Evolutionary conservation across 139 green algal species (phyloP).

Genomic region (Tetradesmus obliquus): DNA sequence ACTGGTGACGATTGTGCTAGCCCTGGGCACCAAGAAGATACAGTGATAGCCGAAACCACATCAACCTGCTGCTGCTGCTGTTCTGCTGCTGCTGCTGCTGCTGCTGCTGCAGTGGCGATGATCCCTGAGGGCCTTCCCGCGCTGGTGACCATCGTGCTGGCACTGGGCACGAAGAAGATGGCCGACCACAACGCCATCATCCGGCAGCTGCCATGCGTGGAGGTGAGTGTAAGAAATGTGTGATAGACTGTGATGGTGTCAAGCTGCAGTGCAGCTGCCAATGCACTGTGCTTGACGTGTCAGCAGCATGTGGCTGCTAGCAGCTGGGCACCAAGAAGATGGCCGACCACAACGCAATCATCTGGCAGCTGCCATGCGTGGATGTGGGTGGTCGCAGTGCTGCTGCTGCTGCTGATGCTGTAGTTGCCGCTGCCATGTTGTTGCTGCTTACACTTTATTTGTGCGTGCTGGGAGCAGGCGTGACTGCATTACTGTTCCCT

Average conservation of each 20-base stretch:
- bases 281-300: no score
- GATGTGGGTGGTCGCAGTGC: slow-evolving; percentile 23
- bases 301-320: no score
- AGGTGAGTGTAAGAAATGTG: slow-evolving; percentile 4
- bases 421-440: no score
- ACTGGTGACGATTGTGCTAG: slow-evolving; percentile 62
- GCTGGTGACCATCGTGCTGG: slow-evolving; percentile 56
- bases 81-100: neutral
- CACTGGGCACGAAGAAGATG: slow-evolving; percentile 45
- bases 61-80: neutral
- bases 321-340: slow-evolving; percentile 40
- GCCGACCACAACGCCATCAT: slow-evolving; percentile 60
- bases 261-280: no score
- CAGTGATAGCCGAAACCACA: neutral
- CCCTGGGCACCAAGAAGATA: slow-evolving; percentile 57
- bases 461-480: no score
- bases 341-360: slow-evolving; percentile 59
- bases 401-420: no score
- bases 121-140: slow-evolving; percentile 64
- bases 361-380: slow-evolving; percentile 57
- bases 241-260: no score
- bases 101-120: slow-evolving; percentile 47
- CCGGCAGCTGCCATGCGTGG: slow-evolving; percentile 58
- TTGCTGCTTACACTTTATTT: no score
- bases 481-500: no score